These are phyloP conservation scores for Aethionema arabicum DNA, from an alignment of 345 rosid genomes.

Conservation along the genomic window DNA sequence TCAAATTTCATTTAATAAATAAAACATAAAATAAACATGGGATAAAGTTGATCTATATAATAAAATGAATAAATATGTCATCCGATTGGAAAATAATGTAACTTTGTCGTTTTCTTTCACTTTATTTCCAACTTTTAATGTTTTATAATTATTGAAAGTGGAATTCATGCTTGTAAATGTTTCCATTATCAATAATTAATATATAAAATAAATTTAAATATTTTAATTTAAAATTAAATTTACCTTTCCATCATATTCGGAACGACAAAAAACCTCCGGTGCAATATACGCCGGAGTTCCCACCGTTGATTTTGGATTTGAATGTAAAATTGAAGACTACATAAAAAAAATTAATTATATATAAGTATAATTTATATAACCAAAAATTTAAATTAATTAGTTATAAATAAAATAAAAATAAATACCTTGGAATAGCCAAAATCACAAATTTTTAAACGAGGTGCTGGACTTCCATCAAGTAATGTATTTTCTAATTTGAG, in stretches of 20 bases:
- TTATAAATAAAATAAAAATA: background rate
- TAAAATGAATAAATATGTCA: background rate
- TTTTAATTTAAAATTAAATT: background rate
- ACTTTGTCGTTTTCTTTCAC: constrained; percentile 28
- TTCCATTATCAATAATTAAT: constrained; percentile 3
- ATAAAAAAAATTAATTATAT: background rate
- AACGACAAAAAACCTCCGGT: constrained; percentile 78
- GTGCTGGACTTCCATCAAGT: constrained; percentile 94
- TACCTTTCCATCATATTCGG: constrained; percentile 96
- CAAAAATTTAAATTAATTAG: background rate
- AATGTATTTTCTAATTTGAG: constrained; percentile 78
- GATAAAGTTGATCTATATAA: background rate
- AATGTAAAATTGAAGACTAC: constrained; percentile 88
- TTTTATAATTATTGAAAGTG: constrained; percentile 30
- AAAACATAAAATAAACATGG: no score
- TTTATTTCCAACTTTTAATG: constrained; percentile 29
- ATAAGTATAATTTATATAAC: background rate
- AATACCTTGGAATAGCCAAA: constrained; percentile 96
- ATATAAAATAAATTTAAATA: background rate
- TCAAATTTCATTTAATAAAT: no score
- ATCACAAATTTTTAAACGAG: constrained; percentile 90
- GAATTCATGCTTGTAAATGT: constrained; percentile 26
- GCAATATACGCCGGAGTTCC: constrained; percentile 99
- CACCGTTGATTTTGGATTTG: constrained; percentile 93
- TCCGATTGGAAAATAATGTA: background rate